Conservation (phyloP, 2,329 filamentous ascomycete genomes). For the Lasiodiplodia hormozganensis region DNA sequence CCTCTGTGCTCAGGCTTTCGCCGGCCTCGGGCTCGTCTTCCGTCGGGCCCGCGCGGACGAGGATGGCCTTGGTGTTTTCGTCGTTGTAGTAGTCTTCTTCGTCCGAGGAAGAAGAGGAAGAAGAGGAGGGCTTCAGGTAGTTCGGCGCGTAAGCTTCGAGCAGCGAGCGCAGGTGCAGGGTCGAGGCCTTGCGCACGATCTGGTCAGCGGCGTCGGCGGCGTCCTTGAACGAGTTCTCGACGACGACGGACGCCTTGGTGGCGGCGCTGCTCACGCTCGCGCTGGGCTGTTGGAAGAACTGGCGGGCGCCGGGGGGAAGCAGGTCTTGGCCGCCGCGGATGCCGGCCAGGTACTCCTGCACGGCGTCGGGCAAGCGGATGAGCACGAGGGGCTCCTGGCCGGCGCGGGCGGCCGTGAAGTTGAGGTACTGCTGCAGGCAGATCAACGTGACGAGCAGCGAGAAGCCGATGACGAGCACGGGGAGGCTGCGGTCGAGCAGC, state of each 20-base stretch:
- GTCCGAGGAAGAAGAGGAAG: too few species aligned
- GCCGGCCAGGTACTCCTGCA: constrained; percentile 48
- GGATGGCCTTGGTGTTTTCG: constrained; percentile 42
- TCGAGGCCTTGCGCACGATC: not conserved
- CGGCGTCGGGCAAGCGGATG: constrained; percentile 59
- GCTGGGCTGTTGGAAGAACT: constrained; percentile 13
- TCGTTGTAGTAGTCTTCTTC: constrained; percentile 9
- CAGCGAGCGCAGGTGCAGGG: constrained; percentile 13
- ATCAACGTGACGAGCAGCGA: constrained; percentile 68
- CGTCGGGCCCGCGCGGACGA: constrained; percentile 44
- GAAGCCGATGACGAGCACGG: constrained; percentile 66
- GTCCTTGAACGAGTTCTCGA: not conserved
- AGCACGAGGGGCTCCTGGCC: constrained; percentile 41
- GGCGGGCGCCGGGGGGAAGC: constrained; percentile 37
- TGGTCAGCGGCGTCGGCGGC: constrained; percentile 1
- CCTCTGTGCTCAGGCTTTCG: constrained; percentile 48
- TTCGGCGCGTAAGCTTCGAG: not conserved
- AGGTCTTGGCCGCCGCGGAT: constrained; percentile 3
- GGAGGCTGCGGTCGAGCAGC: constrained; percentile 59
- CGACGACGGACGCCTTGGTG: constrained; percentile 5
- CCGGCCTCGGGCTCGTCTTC: constrained; percentile 41
- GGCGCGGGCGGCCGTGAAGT: constrained; percentile 63
- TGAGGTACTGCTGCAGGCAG: constrained; percentile 66
- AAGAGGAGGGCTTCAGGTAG: constrained; percentile 7
- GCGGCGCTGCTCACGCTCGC: not conserved